Percentiles rank a stretch among this genome's conserved stretches.
phyloP scores from a whole-genome alignment of 139 green algal genomes.

The Chlorella sorokiniana region DNA sequence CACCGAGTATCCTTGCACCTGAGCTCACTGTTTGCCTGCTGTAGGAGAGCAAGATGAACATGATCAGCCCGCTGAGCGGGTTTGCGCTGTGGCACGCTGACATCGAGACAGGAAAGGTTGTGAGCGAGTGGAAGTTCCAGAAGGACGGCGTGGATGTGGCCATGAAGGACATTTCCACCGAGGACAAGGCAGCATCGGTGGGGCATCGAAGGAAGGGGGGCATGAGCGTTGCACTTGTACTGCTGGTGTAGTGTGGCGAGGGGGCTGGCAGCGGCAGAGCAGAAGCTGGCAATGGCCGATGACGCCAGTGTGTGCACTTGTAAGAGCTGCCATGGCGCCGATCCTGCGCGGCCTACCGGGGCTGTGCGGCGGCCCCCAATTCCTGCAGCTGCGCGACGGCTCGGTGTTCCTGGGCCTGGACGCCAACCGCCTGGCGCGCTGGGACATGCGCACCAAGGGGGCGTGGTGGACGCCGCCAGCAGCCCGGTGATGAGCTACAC shows the following conservation, averaged over 20 bases:
- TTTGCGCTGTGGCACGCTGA: conserved; percentile 71
- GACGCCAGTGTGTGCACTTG: neutral
- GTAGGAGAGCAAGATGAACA: conserved; percentile 86
- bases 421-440: conserved; percentile 78
- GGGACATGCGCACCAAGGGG: conserved; percentile 81
- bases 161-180: conserved; percentile 79
- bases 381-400: conserved; percentile 60
- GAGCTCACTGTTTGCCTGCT: neutral
- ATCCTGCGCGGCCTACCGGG: too few relatives aligned
- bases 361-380: too few relatives aligned
- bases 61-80: conserved; percentile 72
- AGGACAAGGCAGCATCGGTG: conserved; percentile 76
- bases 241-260: neutral
- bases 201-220: too few relatives aligned
- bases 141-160: conserved; percentile 84
- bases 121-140: conserved; percentile 85
- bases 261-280: neutral
- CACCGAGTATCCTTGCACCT: too few relatives aligned
- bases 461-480: conserved; percentile 59
- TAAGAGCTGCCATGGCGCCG: too few relatives aligned
- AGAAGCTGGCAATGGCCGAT: neutral
- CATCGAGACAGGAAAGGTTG: conserved; percentile 72
- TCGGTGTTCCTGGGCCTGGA: conserved; percentile 90
- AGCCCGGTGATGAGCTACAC: conserved; percentile 64
- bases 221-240: neutral